Evolutionary conservation across 345 rosid species (phyloP).

Genomic region (Syzygium jambos): DNA sequence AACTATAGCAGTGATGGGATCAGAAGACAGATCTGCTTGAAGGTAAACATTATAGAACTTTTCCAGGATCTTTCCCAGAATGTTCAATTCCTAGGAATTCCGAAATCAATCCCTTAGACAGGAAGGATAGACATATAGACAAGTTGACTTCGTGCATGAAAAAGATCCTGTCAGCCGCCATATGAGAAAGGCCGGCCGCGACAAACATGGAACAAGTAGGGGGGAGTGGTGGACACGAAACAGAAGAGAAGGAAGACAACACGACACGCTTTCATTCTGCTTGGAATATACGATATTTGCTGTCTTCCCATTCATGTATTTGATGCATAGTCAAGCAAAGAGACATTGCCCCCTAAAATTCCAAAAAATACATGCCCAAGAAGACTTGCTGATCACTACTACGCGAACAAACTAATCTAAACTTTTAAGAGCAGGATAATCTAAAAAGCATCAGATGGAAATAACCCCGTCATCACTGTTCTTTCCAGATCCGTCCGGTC

Average conservation of each 20-base stretch:
- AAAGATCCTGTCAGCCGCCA: neutral
- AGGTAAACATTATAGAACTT: neutral
- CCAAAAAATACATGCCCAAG: slow-evolving; percentile 23
- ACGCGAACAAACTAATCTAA: neutral
- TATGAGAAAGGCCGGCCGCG: neutral
- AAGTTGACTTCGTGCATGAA: neutral
- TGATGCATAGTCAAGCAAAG: slow-evolving; percentile 33
- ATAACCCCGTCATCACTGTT: slow-evolving; percentile 23
- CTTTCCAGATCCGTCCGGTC: slow-evolving; percentile 83
- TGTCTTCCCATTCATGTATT: slow-evolving; percentile 28
- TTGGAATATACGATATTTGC: neutral
- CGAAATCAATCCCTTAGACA: neutral
- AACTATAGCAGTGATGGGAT: neutral
- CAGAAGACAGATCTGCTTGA: neutral
- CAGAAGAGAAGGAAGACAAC: neutral
- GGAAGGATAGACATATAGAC: neutral
- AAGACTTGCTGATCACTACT: neutral
- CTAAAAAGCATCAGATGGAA: neutral
- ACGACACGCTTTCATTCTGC: neutral
- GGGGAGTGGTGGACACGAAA: neutral
- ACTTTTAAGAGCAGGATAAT: neutral
- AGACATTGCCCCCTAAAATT: slow-evolving; percentile 34
- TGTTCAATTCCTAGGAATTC: neutral
- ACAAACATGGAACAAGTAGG: neutral
- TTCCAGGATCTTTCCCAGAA: neutral